Conservation (phyloP, 495 filamentous ascomycete species). For the Cercophora scortea region DNA sequence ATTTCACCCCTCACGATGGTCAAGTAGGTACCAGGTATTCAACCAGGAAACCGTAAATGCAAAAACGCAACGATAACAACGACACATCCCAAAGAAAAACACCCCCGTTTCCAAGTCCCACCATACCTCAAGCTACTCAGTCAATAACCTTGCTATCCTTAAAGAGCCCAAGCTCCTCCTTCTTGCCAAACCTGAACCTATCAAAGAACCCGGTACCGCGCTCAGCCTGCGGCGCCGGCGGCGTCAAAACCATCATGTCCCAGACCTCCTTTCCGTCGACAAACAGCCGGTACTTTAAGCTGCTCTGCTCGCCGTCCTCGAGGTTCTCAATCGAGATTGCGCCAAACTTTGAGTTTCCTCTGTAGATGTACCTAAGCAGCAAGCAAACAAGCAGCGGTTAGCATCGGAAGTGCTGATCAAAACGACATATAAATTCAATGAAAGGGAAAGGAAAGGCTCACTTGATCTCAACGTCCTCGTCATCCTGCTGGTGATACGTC, state of each 20-base stretch:
- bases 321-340: conserved; percentile 71
- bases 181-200: conserved; percentile 16
- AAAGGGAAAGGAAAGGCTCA: conserved; percentile 27
- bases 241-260: conserved; percentile 53
- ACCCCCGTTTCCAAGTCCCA: no score
- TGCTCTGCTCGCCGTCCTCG: conserved; percentile 48
- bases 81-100: no score
- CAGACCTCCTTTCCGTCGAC: conserved; percentile 73
- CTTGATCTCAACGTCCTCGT: conserved; percentile 73
- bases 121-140: no score
- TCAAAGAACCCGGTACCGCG: conserved; percentile 31
- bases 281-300: conserved; percentile 74
- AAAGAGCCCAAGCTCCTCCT: no score
- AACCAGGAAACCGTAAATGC: no score
- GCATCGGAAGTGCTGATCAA: no score
- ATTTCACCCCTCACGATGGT: no score
- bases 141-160: no score
- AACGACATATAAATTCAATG: no score
- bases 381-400: not conserved
- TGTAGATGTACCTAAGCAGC: conserved; percentile 58
- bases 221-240: conserved; percentile 11
- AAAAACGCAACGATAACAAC: no score
- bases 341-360: conserved; percentile 87
- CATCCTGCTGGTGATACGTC: conserved; percentile 70
- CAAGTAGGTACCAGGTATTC: no score